These are phyloP conservation scores for Trichaptum fuscoviolaceum DNA, from an alignment of 768 basidiomycete species.

Conservation along the genomic window DNA sequence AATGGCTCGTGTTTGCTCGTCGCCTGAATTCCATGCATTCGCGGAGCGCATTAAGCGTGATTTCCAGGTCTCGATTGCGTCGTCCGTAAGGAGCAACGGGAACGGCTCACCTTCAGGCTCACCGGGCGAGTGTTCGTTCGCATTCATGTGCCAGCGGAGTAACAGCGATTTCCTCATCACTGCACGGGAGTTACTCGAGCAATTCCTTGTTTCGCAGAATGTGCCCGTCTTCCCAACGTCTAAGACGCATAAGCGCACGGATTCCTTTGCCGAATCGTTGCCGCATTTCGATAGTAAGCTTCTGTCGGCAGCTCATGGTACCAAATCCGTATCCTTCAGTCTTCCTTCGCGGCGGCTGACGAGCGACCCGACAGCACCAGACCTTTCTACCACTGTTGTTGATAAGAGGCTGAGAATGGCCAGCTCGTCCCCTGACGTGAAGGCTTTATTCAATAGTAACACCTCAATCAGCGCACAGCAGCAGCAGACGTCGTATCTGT, in stretches of 20 bases:
- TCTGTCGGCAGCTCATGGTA: conserved; percentile 68
- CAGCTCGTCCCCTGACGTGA: conserved; percentile 90
- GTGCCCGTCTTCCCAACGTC: conserved; percentile 75
- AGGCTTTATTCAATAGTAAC: conserved; percentile 78
- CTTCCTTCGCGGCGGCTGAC: conserved; percentile 9
- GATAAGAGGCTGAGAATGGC: conserved; percentile 76
- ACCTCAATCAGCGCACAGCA: conserved; percentile 24
- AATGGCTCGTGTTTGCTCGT: conserved; percentile 65
- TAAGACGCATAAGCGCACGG: conserved; percentile 80
- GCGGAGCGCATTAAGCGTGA: conserved; percentile 91
- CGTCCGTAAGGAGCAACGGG: conserved; percentile 35
- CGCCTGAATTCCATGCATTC: conserved; percentile 81
- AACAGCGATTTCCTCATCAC: conserved; percentile 91
- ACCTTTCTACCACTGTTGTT: conserved; percentile 42
- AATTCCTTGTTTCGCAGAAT: conserved; percentile 80
- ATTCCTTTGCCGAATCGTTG: conserved; percentile 93
- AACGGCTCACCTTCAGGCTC: conserved; percentile 53
- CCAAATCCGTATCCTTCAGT: conserved; percentile 35
- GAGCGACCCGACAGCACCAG: conserved; percentile 7
- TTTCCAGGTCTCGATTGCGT: conserved; percentile 83
- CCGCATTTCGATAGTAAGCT: conserved; percentile 96
- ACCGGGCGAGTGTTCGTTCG: conserved; percentile 80
- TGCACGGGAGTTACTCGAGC: conserved; percentile 88
- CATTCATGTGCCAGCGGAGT: conserved; percentile 91
- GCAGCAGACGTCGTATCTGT: conserved; percentile 67